Percentiles rank a stretch among this genome's conserved stretches.
These are phyloP conservation scores for Fallopia convolvulus DNA, from an alignment of 148 eudicot species.

Conservation along the genomic window DNA sequence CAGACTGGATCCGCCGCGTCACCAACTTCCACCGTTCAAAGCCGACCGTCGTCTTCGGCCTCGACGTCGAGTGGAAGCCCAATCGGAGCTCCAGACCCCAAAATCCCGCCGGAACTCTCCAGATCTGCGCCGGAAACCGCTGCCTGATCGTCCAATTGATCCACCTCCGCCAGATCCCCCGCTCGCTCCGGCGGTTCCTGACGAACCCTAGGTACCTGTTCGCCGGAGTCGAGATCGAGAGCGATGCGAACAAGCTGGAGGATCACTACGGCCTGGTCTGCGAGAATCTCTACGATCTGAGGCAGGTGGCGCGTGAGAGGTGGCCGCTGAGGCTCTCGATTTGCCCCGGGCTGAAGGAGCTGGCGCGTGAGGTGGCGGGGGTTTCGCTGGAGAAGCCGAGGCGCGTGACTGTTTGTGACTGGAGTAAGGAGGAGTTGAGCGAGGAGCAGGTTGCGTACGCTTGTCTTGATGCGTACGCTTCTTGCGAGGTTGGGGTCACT, in stretches of 20 bases:
- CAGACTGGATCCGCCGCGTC: slow-evolving; percentile 19
- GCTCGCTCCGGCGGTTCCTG: slow-evolving; percentile 16
- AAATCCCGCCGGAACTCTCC: slow-evolving; percentile 26
- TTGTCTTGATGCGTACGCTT: too few species aligned
- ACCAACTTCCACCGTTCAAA: slow-evolving; percentile 1
- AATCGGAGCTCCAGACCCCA: neutral
- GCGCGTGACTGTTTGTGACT: too few species aligned
- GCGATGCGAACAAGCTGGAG: slow-evolving; percentile 16
- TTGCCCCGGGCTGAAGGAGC: too few species aligned
- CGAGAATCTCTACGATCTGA: neutral
- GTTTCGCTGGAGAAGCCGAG: too few species aligned
- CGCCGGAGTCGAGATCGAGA: slow-evolving; percentile 24
- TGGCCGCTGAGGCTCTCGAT: too few species aligned
- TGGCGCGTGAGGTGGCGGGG: too few species aligned
- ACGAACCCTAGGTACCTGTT: slow-evolving; percentile 18
- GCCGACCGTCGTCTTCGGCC: slow-evolving; percentile 27
- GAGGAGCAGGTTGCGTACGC: too few species aligned
- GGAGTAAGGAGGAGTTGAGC: too few species aligned
- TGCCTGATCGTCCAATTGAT: slow-evolving; percentile 30
- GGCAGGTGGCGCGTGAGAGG: too few species aligned
- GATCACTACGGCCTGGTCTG: slow-evolving; percentile 6
- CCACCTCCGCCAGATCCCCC: slow-evolving; percentile 15
- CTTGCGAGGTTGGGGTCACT: too few species aligned
- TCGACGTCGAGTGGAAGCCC: slow-evolving; percentile 35
- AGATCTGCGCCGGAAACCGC: slow-evolving; percentile 23